Percentiles rank a stretch among this genome's conserved stretches.
Evolutionary conservation across 345 rosid species (phyloP).

Genomic region (Salix udensis): DNA sequence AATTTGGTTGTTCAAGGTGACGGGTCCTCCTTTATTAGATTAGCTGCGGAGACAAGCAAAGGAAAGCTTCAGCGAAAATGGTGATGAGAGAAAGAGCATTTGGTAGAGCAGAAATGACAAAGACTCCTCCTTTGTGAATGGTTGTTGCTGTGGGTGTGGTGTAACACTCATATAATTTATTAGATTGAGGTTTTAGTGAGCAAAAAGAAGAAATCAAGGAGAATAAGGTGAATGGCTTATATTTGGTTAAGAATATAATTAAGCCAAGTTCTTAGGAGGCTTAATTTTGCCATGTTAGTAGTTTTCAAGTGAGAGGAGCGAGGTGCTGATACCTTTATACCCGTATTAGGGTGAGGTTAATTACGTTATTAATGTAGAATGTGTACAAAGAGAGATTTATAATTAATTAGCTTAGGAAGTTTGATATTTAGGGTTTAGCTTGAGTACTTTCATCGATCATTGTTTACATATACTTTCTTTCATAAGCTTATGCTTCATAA

Average conservation of each 20-base stretch:
- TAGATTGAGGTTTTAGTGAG: constrained; percentile 2
- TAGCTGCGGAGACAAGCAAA: constrained; percentile 65
- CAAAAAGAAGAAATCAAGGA: not conserved
- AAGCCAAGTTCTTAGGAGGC: not conserved
- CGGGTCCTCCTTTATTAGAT: constrained; percentile 55
- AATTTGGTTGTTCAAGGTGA: constrained; percentile 60
- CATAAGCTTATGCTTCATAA: not conserved
- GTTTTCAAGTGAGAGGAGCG: not conserved
- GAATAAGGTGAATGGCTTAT: constrained; percentile 16
- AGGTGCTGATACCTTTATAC: not conserved
- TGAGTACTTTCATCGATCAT: not conserved
- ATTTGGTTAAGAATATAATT: not conserved
- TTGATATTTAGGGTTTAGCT: not conserved
- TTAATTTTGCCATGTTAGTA: not conserved
- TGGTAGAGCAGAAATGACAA: constrained; percentile 24
- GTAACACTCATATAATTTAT: constrained; percentile 26
- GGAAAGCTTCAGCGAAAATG: constrained; percentile 42
- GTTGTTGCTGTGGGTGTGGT: constrained; percentile 18
- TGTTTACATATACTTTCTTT: not conserved
- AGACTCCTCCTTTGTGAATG: constrained; percentile 12
- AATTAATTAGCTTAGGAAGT: not conserved
- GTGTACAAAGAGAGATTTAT: not conserved
- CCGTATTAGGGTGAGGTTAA: not conserved
- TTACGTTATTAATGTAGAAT: not conserved
- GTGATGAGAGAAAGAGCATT: not conserved